Conservation (phyloP, 2,329 filamentous ascomycete species). For the Diaporthe sp. region DNA sequence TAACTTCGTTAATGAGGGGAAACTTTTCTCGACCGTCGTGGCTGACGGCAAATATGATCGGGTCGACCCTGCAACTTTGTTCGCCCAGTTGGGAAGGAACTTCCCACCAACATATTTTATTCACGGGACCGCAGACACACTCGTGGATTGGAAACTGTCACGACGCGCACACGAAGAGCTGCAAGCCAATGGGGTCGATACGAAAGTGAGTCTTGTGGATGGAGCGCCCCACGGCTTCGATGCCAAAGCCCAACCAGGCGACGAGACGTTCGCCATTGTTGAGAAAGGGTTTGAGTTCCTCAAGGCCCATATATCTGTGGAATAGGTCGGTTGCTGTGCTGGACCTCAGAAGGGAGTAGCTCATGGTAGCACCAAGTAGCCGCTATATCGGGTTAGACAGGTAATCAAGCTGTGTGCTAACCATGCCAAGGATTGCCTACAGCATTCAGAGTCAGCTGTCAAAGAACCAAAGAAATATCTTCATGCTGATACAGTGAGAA, state of each 20-base stretch:
- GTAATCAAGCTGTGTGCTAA: neutral
- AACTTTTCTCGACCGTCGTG: neutral
- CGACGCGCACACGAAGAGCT: neutral
- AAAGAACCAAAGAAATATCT: too few relatives aligned
- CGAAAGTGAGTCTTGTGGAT: neutral
- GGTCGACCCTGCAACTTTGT: neutral
- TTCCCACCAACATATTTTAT: neutral
- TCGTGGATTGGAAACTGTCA: neutral
- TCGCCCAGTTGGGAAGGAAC: neutral
- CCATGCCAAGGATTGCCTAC: neutral
- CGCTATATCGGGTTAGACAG: neutral
- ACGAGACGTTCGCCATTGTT: neutral
- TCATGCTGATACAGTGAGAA: too few relatives aligned
- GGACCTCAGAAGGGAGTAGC: neutral
- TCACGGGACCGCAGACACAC: neutral
- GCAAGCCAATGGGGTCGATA: neutral
- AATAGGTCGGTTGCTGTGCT: neutral
- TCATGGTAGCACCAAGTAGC: too few relatives aligned
- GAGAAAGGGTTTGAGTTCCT: neutral
- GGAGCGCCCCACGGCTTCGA: neutral
- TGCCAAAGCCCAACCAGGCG: neutral
- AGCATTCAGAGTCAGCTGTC: too few relatives aligned
- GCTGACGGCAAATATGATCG: neutral
- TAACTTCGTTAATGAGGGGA: neutral
- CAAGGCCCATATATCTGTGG: neutral